Percentiles rank a stretch among this genome's conserved stretches.
These are phyloP conservation scores for Tylopilus orsonianus DNA, from an alignment of 1,284 basidiomycete genomes.

Conservation along the genomic window DNA sequence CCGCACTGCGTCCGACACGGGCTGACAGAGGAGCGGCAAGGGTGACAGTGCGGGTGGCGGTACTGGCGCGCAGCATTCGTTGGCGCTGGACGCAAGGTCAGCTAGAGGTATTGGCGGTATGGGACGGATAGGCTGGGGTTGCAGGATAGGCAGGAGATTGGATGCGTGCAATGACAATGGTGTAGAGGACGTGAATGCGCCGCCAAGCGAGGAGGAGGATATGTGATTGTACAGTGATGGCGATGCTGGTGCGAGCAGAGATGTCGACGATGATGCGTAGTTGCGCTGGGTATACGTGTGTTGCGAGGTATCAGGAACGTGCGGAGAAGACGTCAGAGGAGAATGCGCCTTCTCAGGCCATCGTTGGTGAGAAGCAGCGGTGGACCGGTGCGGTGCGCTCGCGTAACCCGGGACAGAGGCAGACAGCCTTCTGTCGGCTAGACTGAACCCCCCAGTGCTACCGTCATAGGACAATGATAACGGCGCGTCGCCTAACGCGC, in stretches of 20 bases:
- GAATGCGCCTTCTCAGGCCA: constrained; percentile 21
- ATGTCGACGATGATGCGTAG: constrained; percentile 13
- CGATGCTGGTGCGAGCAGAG: constrained; percentile 21
- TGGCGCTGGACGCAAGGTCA: constrained; percentile 39
- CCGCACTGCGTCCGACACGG: constrained; percentile 32
- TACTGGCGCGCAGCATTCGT: constrained; percentile 11
- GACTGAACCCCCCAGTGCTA: constrained; percentile 4
- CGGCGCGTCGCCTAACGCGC: constrained; percentile 30
- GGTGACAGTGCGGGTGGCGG: constrained; percentile 26
- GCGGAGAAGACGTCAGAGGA: constrained; percentile 8
- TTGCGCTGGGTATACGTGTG: constrained; percentile 25
- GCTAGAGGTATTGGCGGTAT: constrained; percentile 55
- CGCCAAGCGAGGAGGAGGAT: constrained; percentile 29
- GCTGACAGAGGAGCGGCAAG: constrained; percentile 34
- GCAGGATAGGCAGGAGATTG: constrained; percentile 41
- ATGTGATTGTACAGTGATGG: constrained; percentile 23
- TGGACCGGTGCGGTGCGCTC: constrained; percentile 22
- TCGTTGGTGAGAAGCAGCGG: constrained; percentile 15
- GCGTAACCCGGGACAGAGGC: constrained; percentile 35
- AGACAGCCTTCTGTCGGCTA: constrained; percentile 30
- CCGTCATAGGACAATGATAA: constrained; percentile 13
- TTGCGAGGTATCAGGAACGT: constrained; percentile 11
- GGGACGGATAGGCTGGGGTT: constrained; percentile 53
- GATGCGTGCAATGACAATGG: constrained; percentile 16
- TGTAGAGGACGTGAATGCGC: constrained; percentile 25